Percentiles rank a stretch among this genome's conserved stretches.
Evolutionary conservation across 2,329 filamentous ascomycete species (phyloP).

Genomic region (Cladophialophora bantiana): DNA sequence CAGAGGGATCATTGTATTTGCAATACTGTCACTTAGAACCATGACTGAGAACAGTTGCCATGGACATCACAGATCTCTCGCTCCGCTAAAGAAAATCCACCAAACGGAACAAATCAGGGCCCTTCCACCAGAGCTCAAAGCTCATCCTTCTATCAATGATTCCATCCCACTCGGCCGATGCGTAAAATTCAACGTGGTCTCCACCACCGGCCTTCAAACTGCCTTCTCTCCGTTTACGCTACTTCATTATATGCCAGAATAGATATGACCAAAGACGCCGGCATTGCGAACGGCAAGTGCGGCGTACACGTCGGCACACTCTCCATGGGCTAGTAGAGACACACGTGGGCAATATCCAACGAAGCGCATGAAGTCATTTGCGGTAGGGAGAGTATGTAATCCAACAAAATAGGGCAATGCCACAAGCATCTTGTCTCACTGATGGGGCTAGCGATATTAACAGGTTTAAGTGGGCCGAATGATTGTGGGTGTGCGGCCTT

Average conservation of each 20-base stretch:
- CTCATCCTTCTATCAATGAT: neutral
- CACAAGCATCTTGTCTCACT: neutral
- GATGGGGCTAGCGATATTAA: neutral
- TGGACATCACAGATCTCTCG: neutral
- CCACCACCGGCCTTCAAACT: neutral
- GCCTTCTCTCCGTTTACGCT: neutral
- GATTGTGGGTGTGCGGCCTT: neutral
- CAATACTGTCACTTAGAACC: neutral
- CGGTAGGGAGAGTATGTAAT: neutral
- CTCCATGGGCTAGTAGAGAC: neutral
- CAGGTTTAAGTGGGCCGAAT: neutral
- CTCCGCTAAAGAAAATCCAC: neutral
- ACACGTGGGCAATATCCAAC: neutral
- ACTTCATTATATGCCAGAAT: neutral
- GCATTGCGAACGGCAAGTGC: neutral
- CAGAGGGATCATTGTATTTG: neutral
- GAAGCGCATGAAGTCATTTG: neutral
- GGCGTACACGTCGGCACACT: neutral
- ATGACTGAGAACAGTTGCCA: neutral
- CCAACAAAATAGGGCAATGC: neutral
- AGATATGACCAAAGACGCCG: neutral
- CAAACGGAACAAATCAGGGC: neutral
- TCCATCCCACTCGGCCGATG: neutral
- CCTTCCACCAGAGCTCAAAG: neutral
- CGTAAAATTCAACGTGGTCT: neutral